Evolutionary conservation across 306 rosid species (phyloP).

Genomic region (Gastrolobium bilobum): DNA sequence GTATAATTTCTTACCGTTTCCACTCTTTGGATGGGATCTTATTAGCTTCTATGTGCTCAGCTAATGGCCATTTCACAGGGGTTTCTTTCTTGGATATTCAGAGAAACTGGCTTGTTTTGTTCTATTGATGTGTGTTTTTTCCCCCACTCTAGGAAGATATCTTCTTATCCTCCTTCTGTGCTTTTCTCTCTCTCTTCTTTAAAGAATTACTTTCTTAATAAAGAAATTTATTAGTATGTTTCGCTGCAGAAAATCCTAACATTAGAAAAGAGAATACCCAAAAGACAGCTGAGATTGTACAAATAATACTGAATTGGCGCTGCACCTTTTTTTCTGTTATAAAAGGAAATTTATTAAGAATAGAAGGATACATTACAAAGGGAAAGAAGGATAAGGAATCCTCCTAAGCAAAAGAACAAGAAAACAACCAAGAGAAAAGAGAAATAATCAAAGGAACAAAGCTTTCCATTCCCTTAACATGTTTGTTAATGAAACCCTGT

Average conservation of each 20-base stretch:
- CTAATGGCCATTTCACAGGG: neutral
- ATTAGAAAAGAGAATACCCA: neutral
- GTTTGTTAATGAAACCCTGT: too few relatives aligned
- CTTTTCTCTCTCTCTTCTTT: neutral
- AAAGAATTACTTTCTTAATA: constrained; percentile 21
- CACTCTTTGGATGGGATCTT: constrained; percentile 1
- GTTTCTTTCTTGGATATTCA: constrained; percentile 22
- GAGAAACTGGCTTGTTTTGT: constrained; percentile 1
- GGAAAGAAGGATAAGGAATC: constrained; percentile 1
- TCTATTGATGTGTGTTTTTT: neutral
- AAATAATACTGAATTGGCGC: constrained; percentile 18
- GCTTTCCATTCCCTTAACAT: too few relatives aligned
- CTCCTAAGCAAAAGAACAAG: constrained; percentile 21
- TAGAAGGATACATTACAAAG: neutral
- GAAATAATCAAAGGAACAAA: neutral
- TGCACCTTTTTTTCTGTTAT: constrained; percentile 5
- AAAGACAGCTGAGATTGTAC: neutral
- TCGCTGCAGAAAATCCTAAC: neutral
- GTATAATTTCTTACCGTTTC: constrained; percentile 39
- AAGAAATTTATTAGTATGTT: neutral
- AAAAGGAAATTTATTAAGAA: neutral
- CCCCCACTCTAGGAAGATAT: constrained; percentile 7
- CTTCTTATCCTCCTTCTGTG: constrained; percentile 3
- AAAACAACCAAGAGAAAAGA: constrained; percentile 17
- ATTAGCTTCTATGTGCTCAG: constrained; percentile 16